Evolutionary conservation across 257 asterid genomes (phyloP), one percentile per base, ranked within the genome.

Genomic region (Solanum peruvianum): DNA sequence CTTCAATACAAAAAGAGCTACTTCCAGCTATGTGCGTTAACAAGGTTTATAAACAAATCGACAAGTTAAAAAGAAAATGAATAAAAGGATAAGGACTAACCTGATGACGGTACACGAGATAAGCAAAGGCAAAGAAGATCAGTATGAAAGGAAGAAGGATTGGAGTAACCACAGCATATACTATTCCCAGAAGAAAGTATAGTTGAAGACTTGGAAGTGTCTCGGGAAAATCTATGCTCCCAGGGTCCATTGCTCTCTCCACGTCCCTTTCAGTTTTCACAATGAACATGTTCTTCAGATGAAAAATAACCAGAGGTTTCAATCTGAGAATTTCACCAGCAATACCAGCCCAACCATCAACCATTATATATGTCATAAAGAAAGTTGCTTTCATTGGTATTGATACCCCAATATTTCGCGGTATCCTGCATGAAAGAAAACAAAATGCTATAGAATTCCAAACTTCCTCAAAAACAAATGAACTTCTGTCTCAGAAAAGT

Each of bases 331-430:
- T 96, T 89, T 97, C 99, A 86, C 95, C 75, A 27, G 99, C 99
- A 60, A 97, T 90, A 88, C 93, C 98, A 21, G 99, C 99, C 99
- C 99, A 97, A 52, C 99, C 99, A 87, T 97, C 99, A 13, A 95
- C 92, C 99, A 97, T 95, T 87, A 96, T 94, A 89, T 93, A 97
- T 3, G 99, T 96, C 76, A 97, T 94, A 58, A 97, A 97, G 94
- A 97, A 97, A 72, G 99, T 96, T 62, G 98, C 99, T 91, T 97
- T 97, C 98, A 93, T 94, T n/a, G 99, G 99, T 91, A 97, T 97
- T 11, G 99, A 96, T 41, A 97, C 98, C 44, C 99, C 99, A 66
- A 97, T 95, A 42, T 93, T 97, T 91, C 97, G 95, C 70, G 99
- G 99, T 78, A 97, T 95, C 91, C 99, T 95, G 93, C 89, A 90